phyloP scores from a whole-genome alignment of 768 basidiomycete genomes.

The Mycena olivaceomarginata region DNA sequence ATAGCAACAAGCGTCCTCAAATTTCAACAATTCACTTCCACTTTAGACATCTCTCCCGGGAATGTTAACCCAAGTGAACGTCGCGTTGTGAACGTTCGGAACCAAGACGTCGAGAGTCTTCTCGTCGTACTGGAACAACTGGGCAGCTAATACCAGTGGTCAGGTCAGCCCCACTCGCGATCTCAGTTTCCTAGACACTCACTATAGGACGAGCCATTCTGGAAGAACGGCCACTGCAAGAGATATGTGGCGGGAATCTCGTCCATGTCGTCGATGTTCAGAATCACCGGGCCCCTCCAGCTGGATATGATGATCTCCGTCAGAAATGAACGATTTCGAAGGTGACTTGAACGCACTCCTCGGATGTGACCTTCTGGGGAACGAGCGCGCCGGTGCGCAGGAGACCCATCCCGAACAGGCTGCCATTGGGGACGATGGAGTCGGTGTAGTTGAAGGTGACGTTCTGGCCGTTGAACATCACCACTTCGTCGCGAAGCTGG shows the following conservation, averaged over 20 bases:
- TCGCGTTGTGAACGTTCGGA: constrained; percentile 33
- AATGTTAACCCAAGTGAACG: constrained; percentile 36
- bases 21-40: too few species aligned
- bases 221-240: constrained; percentile 37
- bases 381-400: constrained; percentile 26
- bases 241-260: constrained; percentile 38
- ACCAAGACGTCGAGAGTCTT: constrained; percentile 25
- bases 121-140: constrained; percentile 31
- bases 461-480: constrained; percentile 35
- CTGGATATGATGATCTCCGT: neutral
- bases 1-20: too few species aligned
- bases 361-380: constrained; percentile 1
- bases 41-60: constrained; percentile 30
- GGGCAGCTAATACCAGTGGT: constrained; percentile 14
- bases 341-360: neutral
- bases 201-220: constrained; percentile 34
- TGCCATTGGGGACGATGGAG: constrained; percentile 15
- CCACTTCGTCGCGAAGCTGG: constrained; percentile 2
- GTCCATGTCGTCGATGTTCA: constrained; percentile 34
- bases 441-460: constrained; percentile 35
- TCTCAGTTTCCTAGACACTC: neutral
- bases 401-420: constrained; percentile 33
- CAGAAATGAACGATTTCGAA: neutral
- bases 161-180: neutral
- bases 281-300: constrained; percentile 33